Evolutionary conservation across 257 asterid genomes (phyloP).

Genomic region (Fraxinus excelsior): DNA sequence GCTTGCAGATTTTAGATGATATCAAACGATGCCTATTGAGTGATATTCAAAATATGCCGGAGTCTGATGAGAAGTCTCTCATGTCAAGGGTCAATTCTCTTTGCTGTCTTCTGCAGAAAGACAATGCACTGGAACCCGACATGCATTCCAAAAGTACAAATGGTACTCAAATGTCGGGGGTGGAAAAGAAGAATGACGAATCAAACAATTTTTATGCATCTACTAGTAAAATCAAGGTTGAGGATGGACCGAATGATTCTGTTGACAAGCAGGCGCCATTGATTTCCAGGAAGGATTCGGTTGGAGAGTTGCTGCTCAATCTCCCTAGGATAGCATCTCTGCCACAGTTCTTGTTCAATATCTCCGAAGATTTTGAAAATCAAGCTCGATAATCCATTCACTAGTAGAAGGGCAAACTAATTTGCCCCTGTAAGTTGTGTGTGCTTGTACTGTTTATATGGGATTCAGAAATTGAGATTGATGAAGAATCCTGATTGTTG

Average conservation of each 20-base stretch:
- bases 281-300: constrained; percentile 83
- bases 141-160: constrained; percentile 28
- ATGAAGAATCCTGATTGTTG: constrained; percentile 49
- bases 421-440: constrained; percentile 11
- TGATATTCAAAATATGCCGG: constrained; percentile 55
- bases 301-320: constrained; percentile 72
- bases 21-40: constrained; percentile 69
- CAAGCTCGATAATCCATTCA: constrained; percentile 48
- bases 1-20: constrained; percentile 72
- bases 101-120: constrained; percentile 93
- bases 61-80: constrained; percentile 75
- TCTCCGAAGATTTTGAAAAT: constrained; percentile 63
- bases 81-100: constrained; percentile 91
- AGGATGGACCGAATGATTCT: constrained; percentile 28
- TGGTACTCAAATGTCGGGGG: constrained; percentile 21
- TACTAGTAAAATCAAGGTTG: constrained; percentile 18
- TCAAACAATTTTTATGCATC: constrained; percentile 2
- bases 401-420: no score
- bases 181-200: constrained; percentile 35
- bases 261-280: constrained; percentile 41
- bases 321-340: constrained; percentile 94
- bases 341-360: constrained; percentile 84
- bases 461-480: constrained; percentile 73
- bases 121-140: constrained; percentile 33
- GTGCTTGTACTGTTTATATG: constrained; percentile 16